phyloP scores from a whole-genome alignment of 2,329 filamentous ascomycete species.

The Aspergillus eucalypticola region DNA sequence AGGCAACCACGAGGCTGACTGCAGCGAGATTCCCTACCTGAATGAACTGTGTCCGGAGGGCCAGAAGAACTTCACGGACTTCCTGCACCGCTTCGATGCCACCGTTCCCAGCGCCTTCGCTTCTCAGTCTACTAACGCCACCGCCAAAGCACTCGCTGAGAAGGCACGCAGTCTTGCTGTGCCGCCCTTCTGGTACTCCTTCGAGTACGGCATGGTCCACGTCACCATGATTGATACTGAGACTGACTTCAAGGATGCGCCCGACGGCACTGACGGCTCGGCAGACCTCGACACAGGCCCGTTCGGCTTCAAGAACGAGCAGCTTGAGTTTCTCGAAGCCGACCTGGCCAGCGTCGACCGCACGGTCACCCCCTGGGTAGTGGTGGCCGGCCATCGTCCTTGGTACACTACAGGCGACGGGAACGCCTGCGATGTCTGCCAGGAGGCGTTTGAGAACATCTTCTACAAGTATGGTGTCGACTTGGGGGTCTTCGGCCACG shows the following conservation, averaged over 20 bases:
- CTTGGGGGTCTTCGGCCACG: slow-evolving; percentile 58
- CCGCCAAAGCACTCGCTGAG: slow-evolving; percentile 48
- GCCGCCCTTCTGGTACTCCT: slow-evolving; percentile 62
- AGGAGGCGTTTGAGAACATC: slow-evolving; percentile 55
- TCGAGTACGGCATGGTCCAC: slow-evolving; percentile 61
- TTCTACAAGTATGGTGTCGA: slow-evolving; percentile 61
- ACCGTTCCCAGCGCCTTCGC: slow-evolving; percentile 55
- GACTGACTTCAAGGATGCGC: slow-evolving; percentile 56
- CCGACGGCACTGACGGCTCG: slow-evolving; percentile 46
- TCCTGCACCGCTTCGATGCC: slow-evolving; percentile 56
- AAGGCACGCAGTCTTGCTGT: slow-evolving; percentile 49
- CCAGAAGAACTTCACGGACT: slow-evolving; percentile 63
- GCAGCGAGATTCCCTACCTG: slow-evolving; percentile 36
- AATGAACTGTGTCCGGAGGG: slow-evolving; percentile 41
- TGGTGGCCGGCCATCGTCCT: slow-evolving; percentile 50
- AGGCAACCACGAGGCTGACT: slow-evolving; percentile 62
- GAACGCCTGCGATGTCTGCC: slow-evolving; percentile 49
- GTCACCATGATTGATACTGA: slow-evolving; percentile 59
- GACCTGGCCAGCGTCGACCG: slow-evolving; percentile 60
- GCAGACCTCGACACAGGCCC: slow-evolving; percentile 50
- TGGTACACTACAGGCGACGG: slow-evolving; percentile 47
- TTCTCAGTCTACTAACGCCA: slow-evolving; percentile 49
- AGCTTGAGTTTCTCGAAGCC: slow-evolving; percentile 56
- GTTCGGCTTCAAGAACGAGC: slow-evolving; percentile 53
- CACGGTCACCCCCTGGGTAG: slow-evolving; percentile 55